Percentiles rank a stretch among this genome's conserved stretches.
These are phyloP conservation scores for Boletus eberwhitei DNA, from an alignment of 768 basidiomycete genomes.

Conservation along the genomic window DNA sequence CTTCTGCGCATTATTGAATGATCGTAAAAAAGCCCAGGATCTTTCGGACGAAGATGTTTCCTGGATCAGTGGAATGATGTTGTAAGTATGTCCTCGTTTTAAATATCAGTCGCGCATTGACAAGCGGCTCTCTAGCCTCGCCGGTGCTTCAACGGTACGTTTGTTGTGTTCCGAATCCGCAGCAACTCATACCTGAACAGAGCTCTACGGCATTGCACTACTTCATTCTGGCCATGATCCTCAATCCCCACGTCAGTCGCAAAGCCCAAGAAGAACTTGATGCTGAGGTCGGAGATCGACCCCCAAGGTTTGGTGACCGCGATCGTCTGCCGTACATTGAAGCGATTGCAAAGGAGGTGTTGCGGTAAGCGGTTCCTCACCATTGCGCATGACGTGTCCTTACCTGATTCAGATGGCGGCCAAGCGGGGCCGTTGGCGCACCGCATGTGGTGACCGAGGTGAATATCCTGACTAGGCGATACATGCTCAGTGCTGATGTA, in stretches of 20 bases:
- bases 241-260: background rate
- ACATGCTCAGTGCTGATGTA: background rate
- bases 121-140: background rate
- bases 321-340: slow-evolving; percentile 9
- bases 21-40: background rate
- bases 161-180: background rate
- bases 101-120: background rate
- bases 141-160: slow-evolving; percentile 5
- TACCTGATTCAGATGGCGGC: slow-evolving; percentile 2
- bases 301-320: slow-evolving; percentile 5
- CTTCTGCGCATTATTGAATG: slow-evolving; percentile 5
- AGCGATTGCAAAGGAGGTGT: slow-evolving; percentile 4
- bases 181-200: background rate
- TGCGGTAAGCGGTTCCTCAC: background rate
- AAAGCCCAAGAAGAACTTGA: slow-evolving; percentile 7
- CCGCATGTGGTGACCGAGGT: slow-evolving; percentile 6
- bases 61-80: slow-evolving; percentile 7
- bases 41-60: slow-evolving; percentile 10
- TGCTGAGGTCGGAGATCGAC: background rate
- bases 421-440: background rate
- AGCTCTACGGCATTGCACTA: slow-evolving; percentile 3
- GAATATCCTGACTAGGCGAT: background rate
- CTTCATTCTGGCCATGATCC: slow-evolving; percentile 5
- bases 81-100: background rate
- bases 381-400: background rate